phyloP scores from a whole-genome alignment of 495 filamentous ascomycete species.

The Aspergillus affinis region DNA sequence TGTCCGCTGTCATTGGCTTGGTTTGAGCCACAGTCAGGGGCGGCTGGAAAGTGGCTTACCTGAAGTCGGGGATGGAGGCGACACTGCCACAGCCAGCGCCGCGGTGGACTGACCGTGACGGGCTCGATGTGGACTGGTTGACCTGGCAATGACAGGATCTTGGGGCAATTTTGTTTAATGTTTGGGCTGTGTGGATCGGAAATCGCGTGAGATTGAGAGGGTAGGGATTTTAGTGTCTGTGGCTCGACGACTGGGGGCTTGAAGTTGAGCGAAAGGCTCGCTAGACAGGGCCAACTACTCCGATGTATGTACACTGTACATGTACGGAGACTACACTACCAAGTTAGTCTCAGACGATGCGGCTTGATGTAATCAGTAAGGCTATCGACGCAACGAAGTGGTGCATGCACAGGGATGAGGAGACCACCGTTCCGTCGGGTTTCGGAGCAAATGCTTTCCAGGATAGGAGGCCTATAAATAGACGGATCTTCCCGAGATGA shows the following conservation, averaged over 20 bases:
- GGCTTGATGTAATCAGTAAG: not conserved
- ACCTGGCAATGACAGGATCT: conserved; percentile 3
- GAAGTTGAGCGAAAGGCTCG: not conserved
- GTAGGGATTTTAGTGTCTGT: not conserved
- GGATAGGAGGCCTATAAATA: not conserved
- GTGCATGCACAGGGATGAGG: not conserved
- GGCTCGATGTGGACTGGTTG: conserved; percentile 1
- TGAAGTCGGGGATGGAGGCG: conserved; percentile 4
- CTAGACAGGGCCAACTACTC: not conserved
- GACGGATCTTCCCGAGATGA: not conserved
- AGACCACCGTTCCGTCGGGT: not conserved
- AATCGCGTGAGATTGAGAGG: not conserved
- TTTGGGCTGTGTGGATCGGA: not conserved
- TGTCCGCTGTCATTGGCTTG: conserved; percentile 5
- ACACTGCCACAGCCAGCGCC: not conserved
- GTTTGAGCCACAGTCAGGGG: not conserved
- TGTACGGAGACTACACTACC: too few relatives aligned
- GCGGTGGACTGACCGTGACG: not conserved
- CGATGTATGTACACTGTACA: too few relatives aligned
- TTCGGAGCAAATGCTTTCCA: not conserved
- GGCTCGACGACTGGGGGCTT: not conserved
- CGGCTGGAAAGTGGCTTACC: conserved; percentile 5
- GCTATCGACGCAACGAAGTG: not conserved
- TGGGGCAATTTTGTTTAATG: not conserved
- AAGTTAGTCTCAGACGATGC: too few relatives aligned